Base-by-base conservation (phyloP, 192 early-diverging fungal genomes). In the Chytriomyces sp. region DNA sequence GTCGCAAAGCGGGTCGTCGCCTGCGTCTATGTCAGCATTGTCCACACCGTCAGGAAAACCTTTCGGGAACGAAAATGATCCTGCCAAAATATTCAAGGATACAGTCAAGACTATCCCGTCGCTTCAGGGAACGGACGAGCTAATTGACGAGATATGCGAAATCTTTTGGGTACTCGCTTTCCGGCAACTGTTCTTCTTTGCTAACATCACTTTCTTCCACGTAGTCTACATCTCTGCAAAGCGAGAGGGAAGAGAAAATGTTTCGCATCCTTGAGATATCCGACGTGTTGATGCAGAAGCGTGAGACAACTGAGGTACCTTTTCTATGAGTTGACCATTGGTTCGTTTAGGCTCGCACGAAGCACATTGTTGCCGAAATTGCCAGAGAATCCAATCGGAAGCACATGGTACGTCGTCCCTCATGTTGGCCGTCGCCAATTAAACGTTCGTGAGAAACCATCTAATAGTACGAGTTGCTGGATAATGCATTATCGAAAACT, bases 371-470 rank as follows among this genome's bases (percentile, higher is more conserved):
- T 49, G 44, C 44, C 2, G 44, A 49, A 3, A 44, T 52, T 31
- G 54, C 31, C 7, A 31, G 41, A 75, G 59, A 61, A 10, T 33
- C 22, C 3, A 61, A 61, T 37, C 59, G 59, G 4, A 37, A 22
- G 22, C 59, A 61, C 22, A 37, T 61, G 59, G 59, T 56, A 1
- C n/a, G n/a, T n/a, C n/a, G n/a, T n/a, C n/a, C n/a, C n/a, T n/a
- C n/a, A n/a, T n/a, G n/a, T n/a, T n/a, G n/a, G n/a, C n/a, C n/a
- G n/a, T n/a, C 30, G n/a, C n/a, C 12, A n/a, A 10, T 49, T 17
- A 49, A 49, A 10, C 0, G 12, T 49, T 49, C 12, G 10, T 10
- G n/a, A n/a, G n/a, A 10, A n/a, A n/a, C 10, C 10, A 10, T 10
- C 10, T 10, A 10, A 49, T 17, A 49, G 41, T 49, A 56, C 22